Conservation (phyloP, 257 asterid species). For the Plectranthus barbatus region DNA sequence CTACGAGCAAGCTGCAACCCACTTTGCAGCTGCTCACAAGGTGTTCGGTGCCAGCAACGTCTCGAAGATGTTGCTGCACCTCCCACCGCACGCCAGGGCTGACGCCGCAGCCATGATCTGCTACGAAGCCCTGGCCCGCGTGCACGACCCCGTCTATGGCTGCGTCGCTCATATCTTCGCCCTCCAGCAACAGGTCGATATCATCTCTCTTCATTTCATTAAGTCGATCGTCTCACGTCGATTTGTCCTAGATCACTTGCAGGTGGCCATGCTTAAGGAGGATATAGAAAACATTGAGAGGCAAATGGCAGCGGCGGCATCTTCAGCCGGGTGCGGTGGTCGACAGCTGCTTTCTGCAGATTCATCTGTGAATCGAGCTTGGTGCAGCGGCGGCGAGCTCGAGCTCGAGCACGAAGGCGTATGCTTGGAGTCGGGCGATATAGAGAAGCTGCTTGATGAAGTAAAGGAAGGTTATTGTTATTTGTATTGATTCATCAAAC, state of each 20-base stretch:
- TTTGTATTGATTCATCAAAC: no score
- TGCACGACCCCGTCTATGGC: constrained; percentile 5
- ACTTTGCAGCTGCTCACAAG: constrained; percentile 48
- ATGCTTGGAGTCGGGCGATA: no score
- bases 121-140: constrained; percentile 7
- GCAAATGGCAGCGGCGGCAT: neutral
- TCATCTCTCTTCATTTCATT: no score
- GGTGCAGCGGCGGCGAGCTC: no score
- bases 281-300: neutral
- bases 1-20: constrained; percentile 39
- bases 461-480: no score
- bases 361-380: no score
- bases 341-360: neutral
- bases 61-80: constrained; percentile 41
- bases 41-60: constrained; percentile 66
- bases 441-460: no score
- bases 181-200: constrained; percentile 3
- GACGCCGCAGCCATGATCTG: constrained; percentile 32
- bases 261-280: neutral
- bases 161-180: constrained; percentile 5
- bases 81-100: constrained; percentile 31
- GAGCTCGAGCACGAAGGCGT: no score
- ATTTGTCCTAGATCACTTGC: no score
- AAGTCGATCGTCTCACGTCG: no score
- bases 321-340: neutral